Evolutionary conservation across 1,139 yeast genomes (phyloP), one percentile per base, ranked within the genome.

Genomic region (Entelexis paramagnoliae): DNA sequence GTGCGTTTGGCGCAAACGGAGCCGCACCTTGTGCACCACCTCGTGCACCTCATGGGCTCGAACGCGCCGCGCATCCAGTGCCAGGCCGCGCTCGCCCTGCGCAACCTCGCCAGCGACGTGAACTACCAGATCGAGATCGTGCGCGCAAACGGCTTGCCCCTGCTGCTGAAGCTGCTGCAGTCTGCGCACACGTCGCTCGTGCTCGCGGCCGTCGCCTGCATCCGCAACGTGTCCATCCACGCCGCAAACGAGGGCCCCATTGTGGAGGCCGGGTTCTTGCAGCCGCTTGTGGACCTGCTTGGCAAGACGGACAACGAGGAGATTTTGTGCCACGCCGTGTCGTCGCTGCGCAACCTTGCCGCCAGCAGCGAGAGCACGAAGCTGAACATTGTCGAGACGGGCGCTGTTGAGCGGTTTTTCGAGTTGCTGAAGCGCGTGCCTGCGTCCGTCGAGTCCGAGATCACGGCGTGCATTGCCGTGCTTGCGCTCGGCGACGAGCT

Each of bases 181-280:
- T 83, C 95, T 48, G 80, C 84, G 59, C 95, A 91, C 64, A 91
- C 88, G 63, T 96, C 97, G 22, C 74, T 93, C 58, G 88, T 89
- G 13, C 74, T 91, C 54, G 97, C 98, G 3, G 93, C 97, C 13
- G 98, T 91, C 51, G 99, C 99, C 2, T 91, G 99, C 71, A 87
- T 91, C 60, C 80, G 98, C 71, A 91, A 91, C 67, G 87, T 93
- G 55, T 87, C 96, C 13, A 91, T 91, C 59, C 97, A 93, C 66
- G 97, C 98, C 46, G 76, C 86, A 67, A 91, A 91, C 66, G 98
- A 93, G 71, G 91, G 94, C 14, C 75, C 93, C 54, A 91, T 91
- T 53, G 91, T 91, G 56, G 96, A 91, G 61, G 96, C 96, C 7
- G 97, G 97, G 3, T 91, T 91, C 71, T 75, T 91, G 62, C 81